phyloP scores from a whole-genome alignment of 495 filamentous ascomycete species.

The Penicillium waksmanii region DNA sequence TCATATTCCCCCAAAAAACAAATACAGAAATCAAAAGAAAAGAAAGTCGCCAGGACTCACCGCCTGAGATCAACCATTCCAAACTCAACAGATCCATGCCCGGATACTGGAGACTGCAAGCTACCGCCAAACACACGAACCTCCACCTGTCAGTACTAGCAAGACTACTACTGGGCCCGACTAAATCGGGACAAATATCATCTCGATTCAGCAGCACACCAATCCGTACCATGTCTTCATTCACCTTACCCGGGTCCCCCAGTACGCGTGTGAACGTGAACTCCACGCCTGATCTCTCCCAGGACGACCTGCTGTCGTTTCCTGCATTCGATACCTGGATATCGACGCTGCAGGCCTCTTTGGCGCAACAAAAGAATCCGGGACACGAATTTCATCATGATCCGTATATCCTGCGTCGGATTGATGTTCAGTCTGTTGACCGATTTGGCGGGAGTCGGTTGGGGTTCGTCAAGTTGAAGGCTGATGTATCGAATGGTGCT shows the following conservation, averaged over 20 bases:
- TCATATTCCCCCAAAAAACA: not conserved
- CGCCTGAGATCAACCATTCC: not conserved
- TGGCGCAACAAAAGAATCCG: conserved; percentile 61
- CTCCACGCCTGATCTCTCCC: conserved; percentile 59
- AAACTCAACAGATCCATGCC: conserved; percentile 13
- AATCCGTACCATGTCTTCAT: conserved; percentile 10
- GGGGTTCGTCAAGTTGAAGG: conserved; percentile 79
- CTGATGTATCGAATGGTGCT: conserved; percentile 62
- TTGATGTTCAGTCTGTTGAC: conserved; percentile 76
- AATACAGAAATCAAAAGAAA: not conserved
- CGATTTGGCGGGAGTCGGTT: conserved; percentile 65
- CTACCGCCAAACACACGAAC: conserved; percentile 7
- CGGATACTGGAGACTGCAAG: conserved; percentile 10
- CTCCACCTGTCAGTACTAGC: not conserved
- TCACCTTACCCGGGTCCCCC: conserved; percentile 19
- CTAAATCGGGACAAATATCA: conserved; percentile 1
- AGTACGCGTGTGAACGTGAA: conserved; percentile 58
- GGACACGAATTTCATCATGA: conserved; percentile 70
- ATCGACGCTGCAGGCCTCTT: conserved; percentile 63
- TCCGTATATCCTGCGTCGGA: conserved; percentile 70
- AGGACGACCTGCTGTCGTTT: conserved; percentile 69
- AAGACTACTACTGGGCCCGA: not conserved
- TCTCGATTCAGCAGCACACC: conserved; percentile 11
- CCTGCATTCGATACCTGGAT: conserved; percentile 77
- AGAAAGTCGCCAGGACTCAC: not conserved